Evolutionary conservation across 306 rosid species (phyloP), one percentile per base, ranked within the genome.

Genomic region (Abrus precatorius): DNA sequence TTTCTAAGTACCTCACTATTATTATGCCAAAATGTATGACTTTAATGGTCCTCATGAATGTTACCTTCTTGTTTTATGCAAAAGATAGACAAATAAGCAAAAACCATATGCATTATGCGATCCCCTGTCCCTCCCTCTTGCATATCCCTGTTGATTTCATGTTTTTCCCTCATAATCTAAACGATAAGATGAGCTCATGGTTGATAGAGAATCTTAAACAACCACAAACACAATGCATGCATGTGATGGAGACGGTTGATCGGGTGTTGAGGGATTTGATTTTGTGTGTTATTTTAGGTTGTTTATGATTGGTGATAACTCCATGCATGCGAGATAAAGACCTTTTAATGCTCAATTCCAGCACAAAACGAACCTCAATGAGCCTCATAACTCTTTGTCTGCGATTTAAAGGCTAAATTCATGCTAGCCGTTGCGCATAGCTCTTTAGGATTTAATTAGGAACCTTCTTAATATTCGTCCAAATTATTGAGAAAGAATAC

Each of bases 21-120:
- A 14, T 29, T 13, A 40, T 60, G 54, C 7, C 63, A 34, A 48
- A 29, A 54, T 40, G n/a, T 27, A 27, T 28, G 0, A 6, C 59
- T 27, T 13, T 20, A 61, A n/a, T 68, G 56, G 9, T 68, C 40
- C 40, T 43, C 29, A 56, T 67, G 34, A 67, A 78, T 32, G 68
- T 66, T 6, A 5, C 36, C 40, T 65, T 1, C 44, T 65, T 77
- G 66, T n/a, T 27, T 53, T 28, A 36, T 40, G 44, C 3, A n/a
- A 11, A 52, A 36, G 11, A 47, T 20, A 27, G 64, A 50, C 72
- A 66, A 3, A 20, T 34, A 49, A 47, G 45, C 72, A 47, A 75
- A 75, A 11, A 20, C 52, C 95, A 14, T 56, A 41, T 75, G 69
- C 44, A 44, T 60, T 63, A 7, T 57, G 68, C 11, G 28, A 57